Base-by-base conservation (phyloP, 164 flowering plant genomes). In the Vitis rupestris region DNA sequence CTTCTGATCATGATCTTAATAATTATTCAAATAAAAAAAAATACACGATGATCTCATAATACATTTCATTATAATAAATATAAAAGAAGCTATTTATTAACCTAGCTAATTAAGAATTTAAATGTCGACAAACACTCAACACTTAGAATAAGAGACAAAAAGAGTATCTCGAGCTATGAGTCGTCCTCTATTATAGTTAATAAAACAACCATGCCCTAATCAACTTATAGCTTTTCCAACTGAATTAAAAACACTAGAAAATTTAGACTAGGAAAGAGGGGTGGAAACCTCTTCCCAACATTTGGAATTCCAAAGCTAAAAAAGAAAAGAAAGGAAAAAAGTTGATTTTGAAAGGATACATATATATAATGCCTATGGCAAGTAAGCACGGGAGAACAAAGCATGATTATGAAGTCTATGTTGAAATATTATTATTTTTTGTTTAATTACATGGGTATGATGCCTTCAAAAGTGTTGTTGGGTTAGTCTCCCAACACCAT, bases 231-330 rank as follows among this genome's bases (percentile, higher is more conserved):
- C 61, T 61, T 37, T 69, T 30, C 10, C 44, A 53, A 19, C 16
- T 70, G 27, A 9, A 11, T 15, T 23, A 11, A 70, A 44, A 16
- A 50, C 59, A 16, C 44, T 12, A 19, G 15, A 10, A 51, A 6
- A 51, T 8, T 44, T 47, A n/a, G 27, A 15, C 19, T 14, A 17
- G 15, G 31, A 59, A 50, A 17, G 13, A 29, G 51, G 13, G 4
- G 30, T 16, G 4, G 30, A n/a, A 55, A 57, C 7, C 16, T 60
- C 5, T 8, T 30, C 27, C 80, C 61, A 64, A 61, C 78, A 71
- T 74, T 78, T 75, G 71, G 81, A 78, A 78, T 75, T 72, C 75
- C 81, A 8, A 78, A 72, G 76, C 78, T 10, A 19, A 54, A 44
- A 44, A 58, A 23, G 23, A 30, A 3, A 13, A 10, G 37, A 52